Percentiles rank a stretch among this genome's conserved stretches.
Conservation (phyloP, 192 early-diverging fungal species). For the Coemansia furcata region DNA sequence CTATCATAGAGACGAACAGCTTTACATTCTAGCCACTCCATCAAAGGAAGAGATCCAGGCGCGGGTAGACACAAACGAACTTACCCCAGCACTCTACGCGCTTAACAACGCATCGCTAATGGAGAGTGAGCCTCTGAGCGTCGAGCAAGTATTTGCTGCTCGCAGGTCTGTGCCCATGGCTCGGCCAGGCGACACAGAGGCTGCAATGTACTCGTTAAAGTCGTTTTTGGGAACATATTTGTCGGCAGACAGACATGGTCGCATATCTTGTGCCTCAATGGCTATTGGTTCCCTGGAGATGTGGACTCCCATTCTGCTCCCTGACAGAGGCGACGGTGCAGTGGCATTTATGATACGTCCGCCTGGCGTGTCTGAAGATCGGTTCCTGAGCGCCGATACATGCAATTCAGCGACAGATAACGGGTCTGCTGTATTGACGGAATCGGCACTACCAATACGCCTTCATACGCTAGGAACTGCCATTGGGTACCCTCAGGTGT, state of each 20-base stretch:
- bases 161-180: slow-evolving; percentile 25
- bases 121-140: slow-evolving; percentile 14
- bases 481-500: slow-evolving; percentile 3
- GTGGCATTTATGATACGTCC: slow-evolving; percentile 23
- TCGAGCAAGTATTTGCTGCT: slow-evolving; percentile 45
- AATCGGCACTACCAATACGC: not conserved
- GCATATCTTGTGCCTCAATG: slow-evolving; percentile 8
- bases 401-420: not conserved
- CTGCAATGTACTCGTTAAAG: slow-evolving; percentile 26
- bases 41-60: slow-evolving; percentile 2
- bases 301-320: slow-evolving; percentile 40
- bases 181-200: slow-evolving; percentile 5
- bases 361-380: slow-evolving; percentile 10
- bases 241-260: slow-evolving; percentile 13
- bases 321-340: slow-evolving; percentile 32
- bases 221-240: slow-evolving; percentile 24
- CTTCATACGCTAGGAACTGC: not conserved
- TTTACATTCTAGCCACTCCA: slow-evolving; percentile 15
- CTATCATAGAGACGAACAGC: slow-evolving; percentile 7
- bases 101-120: slow-evolving; percentile 1
- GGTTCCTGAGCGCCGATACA: slow-evolving; percentile 12
- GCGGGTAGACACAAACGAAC: not conserved
- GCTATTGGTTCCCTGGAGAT: slow-evolving; percentile 41
- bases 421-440: not conserved
- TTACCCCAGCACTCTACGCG: slow-evolving; percentile 4